Base-by-base conservation (phyloP, 495 filamentous ascomycete genomes). In the Penicillium cinerascens region DNA sequence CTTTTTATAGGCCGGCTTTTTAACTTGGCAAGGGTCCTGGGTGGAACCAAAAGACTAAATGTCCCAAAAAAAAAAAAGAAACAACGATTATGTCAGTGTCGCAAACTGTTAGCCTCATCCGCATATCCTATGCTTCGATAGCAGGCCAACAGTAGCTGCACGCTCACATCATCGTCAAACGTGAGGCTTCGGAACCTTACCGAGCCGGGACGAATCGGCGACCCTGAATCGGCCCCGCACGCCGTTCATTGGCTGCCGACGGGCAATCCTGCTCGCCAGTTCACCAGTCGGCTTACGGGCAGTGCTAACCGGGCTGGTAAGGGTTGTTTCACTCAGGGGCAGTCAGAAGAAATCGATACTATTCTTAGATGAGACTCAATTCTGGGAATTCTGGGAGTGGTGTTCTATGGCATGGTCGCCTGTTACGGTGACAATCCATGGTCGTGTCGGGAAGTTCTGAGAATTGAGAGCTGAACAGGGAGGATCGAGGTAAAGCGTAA, bases 191-290 rank as follows among this genome's bases (percentile, higher is more conserved):
- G 59, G 55, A 58, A 62, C 46, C 29, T 42, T 56, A 49, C 55
- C 59, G 59, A 62, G 46, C 46, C 48, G 42, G 49, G 38, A 49
- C 55, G 36, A 62, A 51, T 61, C 44, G 55, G 52, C 21, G 47
- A 44, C 51, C 51, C 48, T 46, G 45, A 51, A 47, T 52, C 40
- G 15, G 55, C 45, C 43, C 55, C 54, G 55, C 44, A 40, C 9
- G 27, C 18, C 25, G 26, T 11, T 33, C 9, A n/a, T n/a, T n/a
- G 29, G 29, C 29, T 33, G 11, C 15, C 20, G 9, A 44, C 29
- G n/a, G n/a, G n/a, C 6, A 44, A 40, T 21, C 33, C 49, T 26
- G 38, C 7, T 13, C 16, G 35, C 22, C 37, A 41, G 9, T 43
- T 51, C 37, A 39, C 37, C 35, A 52, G 42, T 49, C 46, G 39